Conservation (phyloP, 495 filamentous ascomycete genomes). For the Daldinia caldariorum region DNA sequence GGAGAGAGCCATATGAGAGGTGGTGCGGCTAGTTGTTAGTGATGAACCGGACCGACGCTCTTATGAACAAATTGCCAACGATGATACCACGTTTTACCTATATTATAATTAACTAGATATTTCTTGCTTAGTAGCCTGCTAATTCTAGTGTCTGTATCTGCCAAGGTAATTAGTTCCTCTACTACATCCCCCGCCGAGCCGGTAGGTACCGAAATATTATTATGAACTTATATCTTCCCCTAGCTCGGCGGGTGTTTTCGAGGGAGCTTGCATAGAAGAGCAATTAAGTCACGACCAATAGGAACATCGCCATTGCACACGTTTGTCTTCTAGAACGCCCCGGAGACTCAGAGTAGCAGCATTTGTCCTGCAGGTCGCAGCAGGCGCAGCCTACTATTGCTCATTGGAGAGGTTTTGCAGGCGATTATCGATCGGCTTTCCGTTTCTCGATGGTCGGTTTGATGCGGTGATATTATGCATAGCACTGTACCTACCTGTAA, state of each 20-base stretch:
- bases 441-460: constrained; percentile 20
- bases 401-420: constrained; percentile 35
- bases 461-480: not conserved
- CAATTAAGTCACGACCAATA: constrained; percentile 29
- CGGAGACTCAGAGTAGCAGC: constrained; percentile 25
- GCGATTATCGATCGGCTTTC: constrained; percentile 28
- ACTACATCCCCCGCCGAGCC: not conserved
- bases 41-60: not conserved
- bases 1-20: constrained; percentile 82
- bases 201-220: constrained; percentile 19
- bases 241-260: not conserved
- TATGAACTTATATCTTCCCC: not conserved
- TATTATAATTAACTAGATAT: not conserved
- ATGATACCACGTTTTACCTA: not conserved
- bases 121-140: not conserved
- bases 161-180: constrained; percentile 1
- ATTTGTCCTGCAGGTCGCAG: constrained; percentile 5
- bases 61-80: not conserved
- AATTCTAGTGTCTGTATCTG: not conserved
- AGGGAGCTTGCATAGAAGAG: constrained; percentile 27
- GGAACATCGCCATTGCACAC: constrained; percentile 28
- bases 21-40: constrained; percentile 66
- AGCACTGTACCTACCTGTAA: constrained; percentile 3
- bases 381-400: not conserved
- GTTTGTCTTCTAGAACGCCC: constrained; percentile 21